Conservation (phyloP, 257 asterid genomes). For the Fraxinus pennsylvanica region DNA sequence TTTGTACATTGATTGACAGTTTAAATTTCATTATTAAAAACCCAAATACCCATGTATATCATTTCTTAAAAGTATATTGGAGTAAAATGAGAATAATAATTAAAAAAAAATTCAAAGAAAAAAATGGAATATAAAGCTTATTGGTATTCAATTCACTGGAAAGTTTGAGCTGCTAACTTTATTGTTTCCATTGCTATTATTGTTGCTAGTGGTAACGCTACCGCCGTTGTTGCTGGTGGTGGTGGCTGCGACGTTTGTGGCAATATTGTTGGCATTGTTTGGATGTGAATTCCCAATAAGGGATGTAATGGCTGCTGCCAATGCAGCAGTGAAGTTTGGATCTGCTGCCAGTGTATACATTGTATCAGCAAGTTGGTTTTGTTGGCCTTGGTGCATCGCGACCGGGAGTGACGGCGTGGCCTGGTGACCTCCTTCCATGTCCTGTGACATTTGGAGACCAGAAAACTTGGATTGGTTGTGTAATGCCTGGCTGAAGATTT, state of each 20-base stretch:
- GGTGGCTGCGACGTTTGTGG: conserved; percentile 6
- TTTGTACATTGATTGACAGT: neutral
- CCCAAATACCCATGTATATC: neutral
- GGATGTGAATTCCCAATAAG: conserved; percentile 50
- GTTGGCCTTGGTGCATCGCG: conserved; percentile 41
- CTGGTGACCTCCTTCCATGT: conserved; percentile 35
- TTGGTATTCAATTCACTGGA: conserved; percentile 35
- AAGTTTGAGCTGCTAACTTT: conserved; percentile 42
- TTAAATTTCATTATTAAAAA: neutral
- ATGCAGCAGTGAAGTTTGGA: conserved; percentile 77
- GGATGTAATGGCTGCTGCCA: conserved; percentile 75
- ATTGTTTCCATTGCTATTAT: conserved; percentile 47
- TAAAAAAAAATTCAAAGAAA: neutral
- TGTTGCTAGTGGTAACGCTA: conserved; percentile 34
- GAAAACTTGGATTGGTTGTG: conserved; percentile 80
- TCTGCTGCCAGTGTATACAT: conserved; percentile 64
- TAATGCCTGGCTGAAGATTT: conserved; percentile 66
- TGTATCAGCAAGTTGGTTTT: conserved; percentile 55
- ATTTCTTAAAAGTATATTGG: neutral
- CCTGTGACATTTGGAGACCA: conserved; percentile 76
- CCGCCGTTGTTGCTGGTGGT: conserved; percentile 29
- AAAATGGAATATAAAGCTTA: neutral
- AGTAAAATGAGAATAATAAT: neutral
- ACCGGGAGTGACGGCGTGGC: conserved; percentile 14
- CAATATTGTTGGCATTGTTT: conserved; percentile 30